Evolutionary conservation across 768 basidiomycete genomes (phyloP).

Genomic region (Mycena kentingensis): DNA sequence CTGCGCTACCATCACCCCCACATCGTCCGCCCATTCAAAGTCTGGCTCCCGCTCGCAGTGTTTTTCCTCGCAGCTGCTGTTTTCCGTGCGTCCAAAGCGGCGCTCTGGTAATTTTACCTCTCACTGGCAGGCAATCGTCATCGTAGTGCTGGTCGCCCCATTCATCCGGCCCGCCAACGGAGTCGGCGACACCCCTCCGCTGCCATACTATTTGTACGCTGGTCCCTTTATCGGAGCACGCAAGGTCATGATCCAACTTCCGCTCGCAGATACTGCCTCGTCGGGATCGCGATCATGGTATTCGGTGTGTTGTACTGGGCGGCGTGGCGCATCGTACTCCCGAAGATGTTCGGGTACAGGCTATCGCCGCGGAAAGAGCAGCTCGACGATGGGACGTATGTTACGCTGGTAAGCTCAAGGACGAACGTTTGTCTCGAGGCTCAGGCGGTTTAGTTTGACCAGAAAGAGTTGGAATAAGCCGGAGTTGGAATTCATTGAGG

Average conservation of each 20-base stretch:
- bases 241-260: background rate
- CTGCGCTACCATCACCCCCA: slow-evolving; percentile 53
- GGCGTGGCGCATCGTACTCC: slow-evolving; percentile 52
- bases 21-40: slow-evolving; percentile 55
- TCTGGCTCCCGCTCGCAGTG: slow-evolving; percentile 56
- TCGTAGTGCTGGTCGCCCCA: slow-evolving; percentile 54
- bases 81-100: slow-evolving; percentile 48
- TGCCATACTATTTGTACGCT: slow-evolving; percentile 56
- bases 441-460: too few species aligned
- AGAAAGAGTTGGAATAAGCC: too few species aligned
- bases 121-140: background rate
- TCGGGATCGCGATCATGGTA: slow-evolving; percentile 51
- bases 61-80: slow-evolving; percentile 55
- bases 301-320: slow-evolving; percentile 57
- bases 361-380: slow-evolving; percentile 51
- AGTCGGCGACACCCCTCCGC: slow-evolving; percentile 59
- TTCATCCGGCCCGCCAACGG: slow-evolving; percentile 56
- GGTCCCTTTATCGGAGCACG: background rate
- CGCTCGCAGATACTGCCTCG: slow-evolving; percentile 48
- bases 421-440: background rate
- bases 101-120: background rate
- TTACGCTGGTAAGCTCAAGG: slow-evolving; percentile 47
- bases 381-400: slow-evolving; percentile 54
- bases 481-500: too few species aligned
- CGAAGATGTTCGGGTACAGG: slow-evolving; percentile 49